A percentile compares a stretch with the other conserved stretches of the same genome.
These are phyloP conservation scores for Thalassiosira profunda DNA, from an alignment of 108 stramenopile species.

Conservation along the genomic window DNA sequence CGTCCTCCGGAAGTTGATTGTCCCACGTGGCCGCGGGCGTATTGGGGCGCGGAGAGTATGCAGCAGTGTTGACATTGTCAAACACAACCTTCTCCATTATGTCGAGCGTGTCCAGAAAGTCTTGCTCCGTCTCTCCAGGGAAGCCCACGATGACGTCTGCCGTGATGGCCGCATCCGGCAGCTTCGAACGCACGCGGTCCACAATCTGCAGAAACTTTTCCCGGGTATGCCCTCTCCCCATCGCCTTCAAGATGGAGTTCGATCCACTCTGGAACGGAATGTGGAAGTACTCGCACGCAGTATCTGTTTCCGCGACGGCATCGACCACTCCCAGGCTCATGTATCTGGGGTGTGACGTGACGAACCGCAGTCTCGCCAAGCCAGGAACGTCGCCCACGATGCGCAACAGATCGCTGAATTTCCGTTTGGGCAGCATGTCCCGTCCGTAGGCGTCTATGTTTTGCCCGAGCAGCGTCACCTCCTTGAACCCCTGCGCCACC, in stretches of 20 bases:
- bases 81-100: constrained; percentile 94
- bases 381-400: constrained; percentile 79
- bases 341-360: constrained; percentile 98
- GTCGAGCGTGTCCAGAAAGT: constrained; percentile 91
- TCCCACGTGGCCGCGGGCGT: constrained; percentile 89
- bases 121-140: constrained; percentile 97
- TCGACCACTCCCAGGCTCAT: constrained; percentile 95
- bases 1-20: constrained; percentile 83
- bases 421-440: constrained; percentile 95
- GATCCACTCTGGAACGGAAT: constrained; percentile 96
- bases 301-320: constrained; percentile 89
- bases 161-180: constrained; percentile 96
- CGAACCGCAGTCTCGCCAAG: constrained; percentile 93
- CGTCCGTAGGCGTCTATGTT: constrained; percentile 97
- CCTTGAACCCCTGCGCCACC: constrained; percentile 89
- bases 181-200: constrained; percentile 78
- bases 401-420: constrained; percentile 93
- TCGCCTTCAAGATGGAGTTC: constrained; percentile 82
- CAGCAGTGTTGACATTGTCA: constrained; percentile 84
- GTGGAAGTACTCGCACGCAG: constrained; percentile 92
- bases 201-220: constrained; percentile 94
- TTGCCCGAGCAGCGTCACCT: constrained; percentile 97
- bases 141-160: constrained; percentile 96
- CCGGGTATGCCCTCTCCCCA: constrained; percentile 96
- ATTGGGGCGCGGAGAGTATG: constrained; percentile 89